Evolutionary conservation across 352 stramenopile genomes (phyloP).

Genomic region (Peronospora destructor): DNA sequence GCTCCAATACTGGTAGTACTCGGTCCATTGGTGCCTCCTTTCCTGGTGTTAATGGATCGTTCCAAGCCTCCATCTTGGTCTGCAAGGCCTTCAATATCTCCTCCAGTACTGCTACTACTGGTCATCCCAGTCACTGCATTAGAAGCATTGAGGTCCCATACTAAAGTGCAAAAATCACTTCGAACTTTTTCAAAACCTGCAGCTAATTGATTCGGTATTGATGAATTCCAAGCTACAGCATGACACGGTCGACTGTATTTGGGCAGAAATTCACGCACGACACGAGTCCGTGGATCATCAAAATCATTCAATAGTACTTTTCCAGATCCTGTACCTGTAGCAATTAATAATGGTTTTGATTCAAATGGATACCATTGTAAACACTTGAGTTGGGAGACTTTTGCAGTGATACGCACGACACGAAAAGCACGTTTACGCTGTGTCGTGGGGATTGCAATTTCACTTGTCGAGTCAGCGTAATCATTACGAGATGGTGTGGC

Average conservation of each 20-base stretch:
- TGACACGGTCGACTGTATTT: constrained; percentile 83
- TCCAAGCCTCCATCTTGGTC: constrained; percentile 27
- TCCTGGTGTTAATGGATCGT: constrained; percentile 15
- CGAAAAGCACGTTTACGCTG: constrained; percentile 81
- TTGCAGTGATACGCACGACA: constrained; percentile 71
- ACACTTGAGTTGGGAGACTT: constrained; percentile 75
- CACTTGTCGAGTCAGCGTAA: constrained; percentile 2
- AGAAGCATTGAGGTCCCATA: constrained; percentile 76
- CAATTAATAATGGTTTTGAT: constrained; percentile 67
- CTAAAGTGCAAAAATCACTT: constrained; percentile 77
- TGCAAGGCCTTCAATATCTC: constrained; percentile 25
- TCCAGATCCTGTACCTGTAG: constrained; percentile 59
- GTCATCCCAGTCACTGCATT: constrained; percentile 10
- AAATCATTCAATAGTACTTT: constrained; percentile 85
- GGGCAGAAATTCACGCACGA: constrained; percentile 66
- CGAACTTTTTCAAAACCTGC: constrained; percentile 84
- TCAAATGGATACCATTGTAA: constrained; percentile 79
- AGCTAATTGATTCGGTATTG: constrained; percentile 65
- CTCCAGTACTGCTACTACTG: constrained; percentile 19
- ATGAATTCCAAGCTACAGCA: constrained; percentile 75
- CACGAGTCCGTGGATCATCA: constrained; percentile 48
- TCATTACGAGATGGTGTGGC: constrained; percentile 27
- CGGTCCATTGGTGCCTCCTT: constrained; percentile 18
- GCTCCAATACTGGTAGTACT: constrained; percentile 17
- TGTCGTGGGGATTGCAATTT: constrained; percentile 32